Evolutionary conservation across 768 basidiomycete genomes (phyloP).

Genomic region (Suillus plorans): DNA sequence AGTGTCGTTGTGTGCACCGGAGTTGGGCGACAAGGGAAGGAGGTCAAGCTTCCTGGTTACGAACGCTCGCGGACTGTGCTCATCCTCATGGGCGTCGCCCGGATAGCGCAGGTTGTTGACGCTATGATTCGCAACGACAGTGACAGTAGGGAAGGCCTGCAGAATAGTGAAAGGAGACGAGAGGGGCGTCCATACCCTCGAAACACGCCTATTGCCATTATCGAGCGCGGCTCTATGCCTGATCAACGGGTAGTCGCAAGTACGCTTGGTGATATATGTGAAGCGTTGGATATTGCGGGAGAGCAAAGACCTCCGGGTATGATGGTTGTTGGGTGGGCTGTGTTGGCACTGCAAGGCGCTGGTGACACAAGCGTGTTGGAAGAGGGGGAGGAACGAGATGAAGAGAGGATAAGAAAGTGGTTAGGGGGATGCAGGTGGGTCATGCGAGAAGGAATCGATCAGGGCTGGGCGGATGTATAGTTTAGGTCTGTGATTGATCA

Average conservation of each 20-base stretch:
- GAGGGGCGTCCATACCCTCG: slow-evolving; percentile 66
- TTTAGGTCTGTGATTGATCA: slow-evolving; percentile 4
- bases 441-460: slow-evolving; percentile 61
- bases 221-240: slow-evolving; percentile 92
- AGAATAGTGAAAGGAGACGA: slow-evolving; percentile 41
- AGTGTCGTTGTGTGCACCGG: slow-evolving; percentile 90
- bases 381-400: slow-evolving; percentile 44
- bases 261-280: slow-evolving; percentile 70
- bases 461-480: slow-evolving; percentile 37
- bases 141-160: slow-evolving; percentile 7
- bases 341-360: slow-evolving; percentile 68
- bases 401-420: slow-evolving; percentile 56
- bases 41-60: slow-evolving; percentile 85
- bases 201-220: slow-evolving; percentile 83
- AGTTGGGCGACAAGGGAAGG: slow-evolving; percentile 83
- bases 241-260: slow-evolving; percentile 86
- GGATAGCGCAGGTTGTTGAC: slow-evolving; percentile 69
- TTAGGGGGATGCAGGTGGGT: slow-evolving; percentile 58
- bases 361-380: slow-evolving; percentile 77
- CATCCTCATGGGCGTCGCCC: slow-evolving; percentile 93
- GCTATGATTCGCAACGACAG: slow-evolving; percentile 42
- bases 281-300: slow-evolving; percentile 69
- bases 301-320: slow-evolving; percentile 95
- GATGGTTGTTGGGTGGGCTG: slow-evolving; percentile 94
- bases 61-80: slow-evolving; percentile 77